Evolutionary conservation across 2,329 filamentous ascomycete genomes (phyloP).

Genomic region (Clarireedia paspali): DNA sequence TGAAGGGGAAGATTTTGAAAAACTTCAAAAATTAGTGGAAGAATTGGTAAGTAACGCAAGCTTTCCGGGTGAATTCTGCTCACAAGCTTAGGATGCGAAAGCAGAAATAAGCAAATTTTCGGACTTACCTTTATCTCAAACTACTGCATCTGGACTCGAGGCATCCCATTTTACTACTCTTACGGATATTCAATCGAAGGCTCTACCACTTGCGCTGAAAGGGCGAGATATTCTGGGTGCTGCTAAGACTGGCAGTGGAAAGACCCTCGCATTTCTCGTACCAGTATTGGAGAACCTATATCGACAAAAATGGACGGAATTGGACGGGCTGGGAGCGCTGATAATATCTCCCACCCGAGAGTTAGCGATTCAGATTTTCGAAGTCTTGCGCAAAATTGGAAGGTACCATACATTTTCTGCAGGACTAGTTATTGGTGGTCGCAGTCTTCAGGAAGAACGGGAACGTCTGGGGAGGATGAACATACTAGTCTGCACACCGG

Average conservation of each 20-base stretch:
- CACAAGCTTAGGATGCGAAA: constrained; percentile 26
- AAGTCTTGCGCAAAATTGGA: constrained; percentile 85
- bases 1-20: constrained; percentile 25
- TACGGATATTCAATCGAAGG: constrained; percentile 85
- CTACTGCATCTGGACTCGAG: constrained; percentile 72
- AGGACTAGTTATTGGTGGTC: constrained; percentile 88
- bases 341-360: constrained; percentile 93
- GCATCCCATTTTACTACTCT: constrained; percentile 82
- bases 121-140: constrained; percentile 76
- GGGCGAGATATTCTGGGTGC: constrained; percentile 85
- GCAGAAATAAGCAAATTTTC: constrained; percentile 55
- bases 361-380: constrained; percentile 93
- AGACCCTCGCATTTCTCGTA: constrained; percentile 87
- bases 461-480: constrained; percentile 88
- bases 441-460: constrained; percentile 78
- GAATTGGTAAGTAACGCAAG: constrained; percentile 22
- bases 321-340: constrained; percentile 84
- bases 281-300: constrained; percentile 91
- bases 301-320: constrained; percentile 79
- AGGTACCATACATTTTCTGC: constrained; percentile 86
- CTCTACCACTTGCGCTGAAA: constrained; percentile 82
- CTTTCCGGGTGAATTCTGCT: background rate
- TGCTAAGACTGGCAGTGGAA: constrained; percentile 91
- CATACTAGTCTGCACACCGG: constrained; percentile 91
- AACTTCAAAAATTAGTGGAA: constrained; percentile 25